A percentile compares a stretch with the other conserved stretches of the same genome.
These are phyloP conservation scores for Triticum turgidum DNA, from an alignment of 176 grass and related monocot genomes.

Conservation along the genomic window DNA sequence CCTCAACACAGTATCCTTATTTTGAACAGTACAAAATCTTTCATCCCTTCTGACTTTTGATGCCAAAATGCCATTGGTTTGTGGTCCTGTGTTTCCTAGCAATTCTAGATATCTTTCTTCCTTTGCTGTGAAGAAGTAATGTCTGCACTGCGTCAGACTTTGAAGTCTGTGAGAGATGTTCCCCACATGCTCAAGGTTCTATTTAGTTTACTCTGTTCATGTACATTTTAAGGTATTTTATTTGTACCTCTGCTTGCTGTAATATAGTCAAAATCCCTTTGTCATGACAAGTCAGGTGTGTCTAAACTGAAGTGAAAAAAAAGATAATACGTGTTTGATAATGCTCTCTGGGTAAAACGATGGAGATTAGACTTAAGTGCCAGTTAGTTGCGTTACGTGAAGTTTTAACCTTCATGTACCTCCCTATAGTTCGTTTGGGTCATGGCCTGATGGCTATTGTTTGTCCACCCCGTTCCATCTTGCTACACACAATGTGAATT, in stretches of 20 bases:
- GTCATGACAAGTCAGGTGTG: neutral
- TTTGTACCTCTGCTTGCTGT: neutral
- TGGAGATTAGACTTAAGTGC: neutral
- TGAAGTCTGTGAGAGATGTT: constrained; percentile 96
- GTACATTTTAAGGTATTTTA: constrained; percentile 16
- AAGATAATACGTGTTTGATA: neutral
- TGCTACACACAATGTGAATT: constrained; percentile 8
- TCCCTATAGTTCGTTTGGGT: neutral
- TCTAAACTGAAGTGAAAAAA: constrained; percentile 23
- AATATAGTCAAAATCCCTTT: neutral
- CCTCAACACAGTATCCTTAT: constrained; percentile 87
- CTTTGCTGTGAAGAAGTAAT: constrained; percentile 93
- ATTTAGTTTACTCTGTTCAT: constrained; percentile 7
- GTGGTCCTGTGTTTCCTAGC: constrained; percentile 52
- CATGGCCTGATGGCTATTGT: neutral
- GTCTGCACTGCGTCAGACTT: constrained; percentile 75
- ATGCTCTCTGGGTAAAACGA: neutral
- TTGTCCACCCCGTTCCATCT: neutral
- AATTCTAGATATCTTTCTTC: constrained; percentile 88
- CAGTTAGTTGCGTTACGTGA: neutral
- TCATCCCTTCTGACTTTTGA: neutral
- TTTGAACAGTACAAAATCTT: constrained; percentile 7
- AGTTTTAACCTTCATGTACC: constrained; percentile 13
- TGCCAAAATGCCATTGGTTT: constrained; percentile 21
- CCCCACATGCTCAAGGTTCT: constrained; percentile 89